Evolutionary conservation across 2,329 filamentous ascomycete genomes (phyloP).

Genomic region (Scytalidium lignicola): DNA sequence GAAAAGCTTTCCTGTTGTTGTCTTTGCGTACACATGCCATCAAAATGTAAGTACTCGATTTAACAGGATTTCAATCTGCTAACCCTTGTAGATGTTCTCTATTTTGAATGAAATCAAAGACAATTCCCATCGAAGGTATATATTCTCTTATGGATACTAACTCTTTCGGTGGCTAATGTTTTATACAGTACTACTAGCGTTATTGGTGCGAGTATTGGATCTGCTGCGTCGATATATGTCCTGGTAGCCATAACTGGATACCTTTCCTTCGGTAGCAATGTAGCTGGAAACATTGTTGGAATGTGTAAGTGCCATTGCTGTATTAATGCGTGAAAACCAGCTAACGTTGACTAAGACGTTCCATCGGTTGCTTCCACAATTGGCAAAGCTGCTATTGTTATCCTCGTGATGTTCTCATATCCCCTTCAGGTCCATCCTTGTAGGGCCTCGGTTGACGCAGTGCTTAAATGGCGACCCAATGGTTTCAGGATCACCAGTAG

Average conservation of each 20-base stretch:
- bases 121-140: slow-evolving; percentile 59
- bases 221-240: slow-evolving; percentile 80
- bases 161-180: slow-evolving; percentile 1
- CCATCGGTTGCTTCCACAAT: slow-evolving; percentile 81
- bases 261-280: slow-evolving; percentile 85
- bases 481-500: slow-evolving; percentile 28
- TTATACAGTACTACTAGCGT: slow-evolving; percentile 65
- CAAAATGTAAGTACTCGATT: slow-evolving; percentile 66
- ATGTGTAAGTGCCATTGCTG: slow-evolving; percentile 62
- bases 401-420: slow-evolving; percentile 94
- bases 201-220: slow-evolving; percentile 77
- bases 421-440: slow-evolving; percentile 95
- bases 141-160: neutral
- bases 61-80: slow-evolving; percentile 18
- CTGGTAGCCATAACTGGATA: slow-evolving; percentile 94
- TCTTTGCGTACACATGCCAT: slow-evolving; percentile 99
- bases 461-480: slow-evolving; percentile 83
- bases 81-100: slow-evolving; percentile 78
- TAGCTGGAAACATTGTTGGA: slow-evolving; percentile 87
- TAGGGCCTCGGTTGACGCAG: slow-evolving; percentile 88
- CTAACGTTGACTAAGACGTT: slow-evolving; percentile 42
- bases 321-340: neutral
- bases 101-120: slow-evolving; percentile 92
- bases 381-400: slow-evolving; percentile 88
- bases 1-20: slow-evolving; percentile 86